Evolutionary conservation across 1,139 yeast genomes (phyloP).

Genomic region (Blastobotrys indianensis): DNA sequence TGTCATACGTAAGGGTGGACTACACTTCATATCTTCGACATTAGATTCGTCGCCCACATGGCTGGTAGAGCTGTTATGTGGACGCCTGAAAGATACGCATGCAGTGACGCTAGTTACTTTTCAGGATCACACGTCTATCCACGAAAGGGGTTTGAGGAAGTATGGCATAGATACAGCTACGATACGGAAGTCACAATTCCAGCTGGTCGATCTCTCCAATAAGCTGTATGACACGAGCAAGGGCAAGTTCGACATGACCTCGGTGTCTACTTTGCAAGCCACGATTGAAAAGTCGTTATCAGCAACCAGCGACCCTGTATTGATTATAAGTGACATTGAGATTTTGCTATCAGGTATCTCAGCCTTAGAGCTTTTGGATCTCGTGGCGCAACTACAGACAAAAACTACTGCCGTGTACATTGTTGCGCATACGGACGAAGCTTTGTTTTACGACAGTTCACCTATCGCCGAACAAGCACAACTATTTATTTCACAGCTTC

Average conservation of each 20-base stretch:
- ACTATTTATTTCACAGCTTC: conserved; percentile 44
- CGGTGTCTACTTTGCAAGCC: conserved; percentile 12
- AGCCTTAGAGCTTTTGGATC: conserved; percentile 9
- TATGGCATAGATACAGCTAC: conserved; percentile 24
- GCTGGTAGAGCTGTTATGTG: conserved; percentile 44
- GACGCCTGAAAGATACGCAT: conserved; percentile 15
- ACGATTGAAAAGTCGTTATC: conserved; percentile 2
- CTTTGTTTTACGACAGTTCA: conserved; percentile 35
- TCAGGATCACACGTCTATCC: conserved; percentile 22
- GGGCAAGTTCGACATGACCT: conserved; percentile 10
- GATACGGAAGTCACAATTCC: conserved; percentile 10
- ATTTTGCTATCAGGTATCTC: conserved; percentile 29
- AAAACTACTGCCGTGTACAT: conserved; percentile 22
- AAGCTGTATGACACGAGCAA: conserved; percentile 18
- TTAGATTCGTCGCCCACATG: conserved; percentile 65
- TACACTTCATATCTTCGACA: conserved; percentile 49
- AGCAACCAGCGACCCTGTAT: background rate
- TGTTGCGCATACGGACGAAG: conserved; percentile 36
- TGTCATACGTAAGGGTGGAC: conserved; percentile 4
- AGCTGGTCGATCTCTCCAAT: conserved; percentile 32
- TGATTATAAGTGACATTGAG: conserved; percentile 34
- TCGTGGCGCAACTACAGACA: conserved; percentile 8
- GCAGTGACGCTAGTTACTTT: conserved; percentile 19
- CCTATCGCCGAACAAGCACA: conserved; percentile 35
- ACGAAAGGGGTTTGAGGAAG: conserved; percentile 25